Percentiles rank a stretch among this genome's conserved stretches.
phyloP scores from a whole-genome alignment of 2,329 filamentous ascomycete genomes.

The Ophiocordyceps australis region DNA sequence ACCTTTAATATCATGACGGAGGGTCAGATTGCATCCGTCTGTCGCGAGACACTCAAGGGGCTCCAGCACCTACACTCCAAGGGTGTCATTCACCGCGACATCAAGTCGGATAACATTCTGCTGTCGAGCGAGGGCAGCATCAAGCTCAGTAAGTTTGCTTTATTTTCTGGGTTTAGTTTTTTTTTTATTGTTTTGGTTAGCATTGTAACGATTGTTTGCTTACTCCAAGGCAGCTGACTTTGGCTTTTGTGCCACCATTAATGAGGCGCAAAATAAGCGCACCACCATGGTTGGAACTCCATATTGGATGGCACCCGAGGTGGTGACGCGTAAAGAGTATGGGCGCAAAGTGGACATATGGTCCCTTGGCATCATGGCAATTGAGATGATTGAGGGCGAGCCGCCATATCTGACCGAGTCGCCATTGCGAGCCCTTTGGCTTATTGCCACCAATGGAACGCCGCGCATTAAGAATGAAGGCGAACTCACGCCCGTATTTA shows the following conservation, averaged over 20 bases:
- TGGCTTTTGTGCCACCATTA: conserved; percentile 96
- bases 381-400: conserved; percentile 99
- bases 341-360: conserved; percentile 97
- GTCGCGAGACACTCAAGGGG: conserved; percentile 79
- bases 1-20: conserved; percentile 99
- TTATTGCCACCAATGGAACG: conserved; percentile 94
- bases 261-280: conserved; percentile 89
- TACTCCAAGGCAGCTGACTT: conserved; percentile 57
- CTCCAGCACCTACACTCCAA: conserved; percentile 94
- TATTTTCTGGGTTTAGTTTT: not conserved
- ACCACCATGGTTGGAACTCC: conserved; percentile 98
- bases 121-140: conserved; percentile 89
- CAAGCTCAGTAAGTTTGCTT: conserved; percentile 62
- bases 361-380: conserved; percentile 97
- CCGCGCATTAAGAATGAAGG: conserved; percentile 89
- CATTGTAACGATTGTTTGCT: conserved; percentile 1
- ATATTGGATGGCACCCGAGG: conserved; percentile 99
- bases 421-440: conserved; percentile 76
- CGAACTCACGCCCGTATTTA: conserved; percentile 62
- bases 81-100: conserved; percentile 94
- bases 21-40: conserved; percentile 90
- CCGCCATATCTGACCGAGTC: conserved; percentile 94
- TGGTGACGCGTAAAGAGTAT: conserved; percentile 94
- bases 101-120: conserved; percentile 97
- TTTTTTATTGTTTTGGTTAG: no score